Conservation (phyloP, 306 rosid species). For the Bauhinia variegata region DNA sequence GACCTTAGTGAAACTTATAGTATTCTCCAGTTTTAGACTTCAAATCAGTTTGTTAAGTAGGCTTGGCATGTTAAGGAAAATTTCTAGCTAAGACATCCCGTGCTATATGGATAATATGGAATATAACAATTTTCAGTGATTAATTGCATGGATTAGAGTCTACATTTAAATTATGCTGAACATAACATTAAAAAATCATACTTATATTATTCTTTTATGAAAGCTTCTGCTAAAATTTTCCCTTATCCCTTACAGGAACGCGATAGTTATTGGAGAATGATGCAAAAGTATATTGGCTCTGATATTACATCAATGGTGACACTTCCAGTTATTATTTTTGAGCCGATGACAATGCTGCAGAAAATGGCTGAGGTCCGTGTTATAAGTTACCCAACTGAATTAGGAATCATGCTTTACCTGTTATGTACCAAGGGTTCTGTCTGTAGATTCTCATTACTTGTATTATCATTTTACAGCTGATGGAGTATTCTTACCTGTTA, state of each 20-base stretch:
- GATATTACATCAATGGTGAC: slow-evolving; percentile 82
- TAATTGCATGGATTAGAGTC: slow-evolving; percentile 7
- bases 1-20: slow-evolving; percentile 23
- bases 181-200: background rate
- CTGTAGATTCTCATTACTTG: background rate
- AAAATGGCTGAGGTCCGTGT: slow-evolving; percentile 77
- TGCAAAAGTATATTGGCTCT: slow-evolving; percentile 77
- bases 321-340: slow-evolving; percentile 78
- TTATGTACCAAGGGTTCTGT: slow-evolving; percentile 2
- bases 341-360: slow-evolving; percentile 90
- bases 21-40: slow-evolving; percentile 18
- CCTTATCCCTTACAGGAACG: slow-evolving; percentile 51
- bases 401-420: background rate
- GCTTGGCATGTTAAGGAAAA: slow-evolving; percentile 13
- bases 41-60: slow-evolving; percentile 8
- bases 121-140: background rate
- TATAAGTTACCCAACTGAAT: background rate
- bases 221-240: slow-evolving; percentile 6
- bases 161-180: background rate
- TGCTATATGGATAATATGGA: background rate
- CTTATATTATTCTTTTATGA: background rate
- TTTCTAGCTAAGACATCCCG: slow-evolving; percentile 2
- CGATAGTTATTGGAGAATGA: slow-evolving; percentile 80
- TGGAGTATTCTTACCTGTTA: slow-evolving; percentile 78
- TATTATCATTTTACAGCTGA: slow-evolving; percentile 49